Evolutionary conservation across 176 grass and related monocot species (phyloP), one percentile per base, ranked within the genome.

Genomic region (Pontederia crassipes): DNA sequence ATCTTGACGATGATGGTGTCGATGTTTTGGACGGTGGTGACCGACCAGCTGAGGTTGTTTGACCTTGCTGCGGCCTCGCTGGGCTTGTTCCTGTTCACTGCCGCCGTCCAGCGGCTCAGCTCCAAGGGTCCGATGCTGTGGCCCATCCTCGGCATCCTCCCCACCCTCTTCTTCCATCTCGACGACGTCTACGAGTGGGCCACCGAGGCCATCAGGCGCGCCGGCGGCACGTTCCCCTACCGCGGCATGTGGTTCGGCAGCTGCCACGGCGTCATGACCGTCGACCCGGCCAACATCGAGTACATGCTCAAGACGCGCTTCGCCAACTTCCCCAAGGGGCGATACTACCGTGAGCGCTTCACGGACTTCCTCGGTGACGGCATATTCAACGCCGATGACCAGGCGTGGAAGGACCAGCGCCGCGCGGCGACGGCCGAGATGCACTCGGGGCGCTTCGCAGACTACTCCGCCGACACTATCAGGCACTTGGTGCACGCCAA

Each of bases 381-480:
- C 10, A 97, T 97, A 54, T 91, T 97, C 74, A 97, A 97, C 66
- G 84, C 84, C 20, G 92, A 97, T 46, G 84, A 71, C 40, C 65
- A 80, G 13, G 11, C 12, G 13, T 97, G 92, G 92, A 78, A 76
- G 24, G 64, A 76, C 8, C 92, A 97, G 74, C 92, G 92, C 4
- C 63, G 81, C 5, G 92, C 83, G 10, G 76, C 81, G 76, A 81
- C 79, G 1, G 9, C 57, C 1, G 87, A 91, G 84, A 91, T 97
- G 84, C 92, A 97, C 84, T 88, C 92, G 11, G 66, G 68, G 40
- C 67, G 74, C 64, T 97, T 88, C 74, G 8, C 68, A 11, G 71
- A 57, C 10, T 91, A 85, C 82, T 88, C 92, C 9, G 16, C 40
- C 12, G 46, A 1, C 8, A 97, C 78, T 48, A 17, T 97, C 65